Base-by-base conservation (phyloP, 1,139 yeast genomes). In the Pichia sp. region DNA sequence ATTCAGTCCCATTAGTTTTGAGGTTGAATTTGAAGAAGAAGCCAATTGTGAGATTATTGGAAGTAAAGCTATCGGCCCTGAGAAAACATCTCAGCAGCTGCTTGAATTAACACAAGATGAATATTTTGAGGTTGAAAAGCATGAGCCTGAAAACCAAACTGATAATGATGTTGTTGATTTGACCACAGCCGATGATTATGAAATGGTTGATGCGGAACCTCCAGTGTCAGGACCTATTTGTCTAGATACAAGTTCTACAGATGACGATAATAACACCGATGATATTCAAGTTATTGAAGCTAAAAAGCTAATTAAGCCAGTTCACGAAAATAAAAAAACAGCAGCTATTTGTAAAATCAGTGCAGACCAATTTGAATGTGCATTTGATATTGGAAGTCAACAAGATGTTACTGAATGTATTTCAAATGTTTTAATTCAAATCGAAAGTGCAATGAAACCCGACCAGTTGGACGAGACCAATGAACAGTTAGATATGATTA, bases 321-420 rank as follows among this genome's bases (percentile, higher is more conserved):
- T 7, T 11, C 7, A 28, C n/a, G 31, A 29, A 27, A 38, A 42
- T 36, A 49, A 34, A 28, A 44, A 46, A n/a, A 43, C 52, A 4
- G 50, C 53, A 8, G 50, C 52, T 10, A 50, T 42, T 26, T 46
- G 53, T 27, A 50, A 45, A 32, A 53, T 50, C 11, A 55, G 56
- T 39, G 48, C 53, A 7, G 58, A 54, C 27, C 61, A 58, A 28
- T 60, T 57, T 39, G 54, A 57, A 27, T 53, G 52, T 6, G 55
- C 59, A 49, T 73, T 83, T 45, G 92, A 84, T 57, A 75, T 86
- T 54, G 96, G 96, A 3, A 75, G 95, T 56, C 98, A 92, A 64
- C 98, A 92, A 64, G 98, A 92, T 70, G 97, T 92, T 25, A 88
- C 97, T 0, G 98, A 92, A 64, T 90, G 97, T 66, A 89, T 92